Percentiles rank a stretch among this genome's conserved stretches.
phyloP scores from a whole-genome alignment of 2,329 filamentous ascomycete genomes.

The Cytospora schulzeri region DNA sequence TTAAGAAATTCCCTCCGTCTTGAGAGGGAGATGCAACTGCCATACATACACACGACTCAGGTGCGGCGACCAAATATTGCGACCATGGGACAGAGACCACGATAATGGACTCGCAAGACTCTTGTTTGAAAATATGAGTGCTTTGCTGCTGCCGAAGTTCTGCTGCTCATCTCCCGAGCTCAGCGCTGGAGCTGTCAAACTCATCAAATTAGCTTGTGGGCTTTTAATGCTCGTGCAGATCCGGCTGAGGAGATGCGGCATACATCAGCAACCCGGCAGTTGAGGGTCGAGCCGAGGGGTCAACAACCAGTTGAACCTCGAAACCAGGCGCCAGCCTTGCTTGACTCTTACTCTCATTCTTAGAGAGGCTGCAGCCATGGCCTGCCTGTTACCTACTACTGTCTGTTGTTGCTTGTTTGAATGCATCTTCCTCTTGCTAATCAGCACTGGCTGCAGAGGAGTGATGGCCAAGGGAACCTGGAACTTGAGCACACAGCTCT shows the following conservation, averaged over 20 bases:
- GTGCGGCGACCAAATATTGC: slow-evolving; percentile 16
- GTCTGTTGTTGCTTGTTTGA: slow-evolving; percentile 11
- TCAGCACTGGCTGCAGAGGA: background rate
- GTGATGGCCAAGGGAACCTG: background rate
- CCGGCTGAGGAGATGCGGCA: slow-evolving; percentile 20
- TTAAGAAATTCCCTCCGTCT: slow-evolving; percentile 17
- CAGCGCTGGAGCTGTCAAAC: slow-evolving; percentile 11
- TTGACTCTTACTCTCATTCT: background rate
- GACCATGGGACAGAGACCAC: slow-evolving; percentile 11
- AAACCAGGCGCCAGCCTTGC: background rate
- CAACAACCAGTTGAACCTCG: background rate
- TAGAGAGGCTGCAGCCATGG: background rate
- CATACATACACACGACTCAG: slow-evolving; percentile 12
- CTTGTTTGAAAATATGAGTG: slow-evolving; percentile 22
- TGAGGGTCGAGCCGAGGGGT: background rate
- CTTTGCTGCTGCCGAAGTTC: slow-evolving; percentile 11
- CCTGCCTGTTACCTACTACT: slow-evolving; percentile 8
- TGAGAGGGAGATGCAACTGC: slow-evolving; percentile 16
- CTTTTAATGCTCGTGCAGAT: slow-evolving; percentile 22
- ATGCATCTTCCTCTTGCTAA: slow-evolving; percentile 4
- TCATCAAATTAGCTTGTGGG: slow-evolving; percentile 15
- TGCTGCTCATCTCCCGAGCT: slow-evolving; percentile 17
- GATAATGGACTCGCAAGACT: slow-evolving; percentile 4
- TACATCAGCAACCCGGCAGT: slow-evolving; percentile 14
- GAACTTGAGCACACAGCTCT: slow-evolving; percentile 3